Evolutionary conservation across 768 basidiomycete species (phyloP), one percentile per base, ranked within the genome.

Genomic region (Trametes maxima): DNA sequence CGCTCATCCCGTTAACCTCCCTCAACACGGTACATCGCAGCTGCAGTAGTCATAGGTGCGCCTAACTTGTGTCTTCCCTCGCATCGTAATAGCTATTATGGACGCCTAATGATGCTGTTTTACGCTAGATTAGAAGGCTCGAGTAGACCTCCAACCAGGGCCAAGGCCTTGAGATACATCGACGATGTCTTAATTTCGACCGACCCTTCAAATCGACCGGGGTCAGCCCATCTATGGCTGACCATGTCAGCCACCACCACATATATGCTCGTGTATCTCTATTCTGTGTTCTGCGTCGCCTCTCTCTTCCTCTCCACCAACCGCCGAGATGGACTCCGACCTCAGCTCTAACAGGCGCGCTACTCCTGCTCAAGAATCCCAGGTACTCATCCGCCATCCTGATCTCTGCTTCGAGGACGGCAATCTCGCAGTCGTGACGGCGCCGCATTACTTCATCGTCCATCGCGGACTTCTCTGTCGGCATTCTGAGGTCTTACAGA

Each of bases 381-480:
- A 66, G 28, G 66, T 70, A 3, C 71, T 65, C n/a, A 63, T 42
- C n/a, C 68, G 70, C 19, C 67, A 70, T 44, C 54, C 70, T 0
- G 67, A 70, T 47, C 75, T 90, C 17, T 86, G 77, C 69, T 90
- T 92, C 63, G 75, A 76, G 35, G 89, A 91, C 68, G 90, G 87
- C 19, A 90, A 89, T 66, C 71, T 91, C 44, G 87, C 83, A 16
- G 71, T 92, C 33, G 78, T 87, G 48, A 77, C 86, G 51, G 83
- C 77, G 6, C 67, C 74, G 1, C 76, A 75, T 56, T 90, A 88
- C 68, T 92, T 92, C 68, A 70, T 88, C 56, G 85, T 92, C 2
- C 90, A 92, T 69, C 77, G 76, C 64, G 86, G 88, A 13, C 73
- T 91, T 14, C 74, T 92, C 14, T 80, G 76, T 53, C 83, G 86